A percentile compares a stretch with the other conserved stretches of the same genome.
Conservation (phyloP, 805 yeast genomes). For the Candida tibetensis region DNA sequence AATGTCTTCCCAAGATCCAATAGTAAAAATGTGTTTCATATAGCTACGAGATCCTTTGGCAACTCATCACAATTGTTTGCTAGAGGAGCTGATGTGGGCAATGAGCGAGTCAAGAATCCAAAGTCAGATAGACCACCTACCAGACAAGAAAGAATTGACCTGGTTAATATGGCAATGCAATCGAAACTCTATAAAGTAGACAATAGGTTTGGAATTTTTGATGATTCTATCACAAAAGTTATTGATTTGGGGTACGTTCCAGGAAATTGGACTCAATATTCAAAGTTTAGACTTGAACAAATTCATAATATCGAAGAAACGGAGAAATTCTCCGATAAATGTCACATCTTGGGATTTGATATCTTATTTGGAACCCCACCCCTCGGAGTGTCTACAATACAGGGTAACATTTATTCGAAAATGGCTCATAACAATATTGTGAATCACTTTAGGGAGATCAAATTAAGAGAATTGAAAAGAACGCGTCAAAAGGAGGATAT, state of each 20-base stretch:
- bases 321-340: conserved; percentile 25
- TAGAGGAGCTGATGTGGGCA: conserved; percentile 6
- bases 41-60: neutral
- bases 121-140: conserved; percentile 12
- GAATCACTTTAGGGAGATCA: conserved; percentile 28
- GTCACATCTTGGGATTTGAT: conserved; percentile 45
- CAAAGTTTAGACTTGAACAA: conserved; percentile 25
- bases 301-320: conserved; percentile 27
- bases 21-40: no score
- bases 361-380: conserved; percentile 79
- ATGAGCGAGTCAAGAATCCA: conserved; percentile 8
- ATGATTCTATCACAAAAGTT: conserved; percentile 25
- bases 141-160: conserved; percentile 25
- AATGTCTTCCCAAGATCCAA: no score
- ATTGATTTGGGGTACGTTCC: conserved; percentile 42
- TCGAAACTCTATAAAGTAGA: conserved; percentile 29
- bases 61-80: neutral
- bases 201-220: conserved; percentile 25
- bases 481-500: neutral
- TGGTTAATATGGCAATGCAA: conserved; percentile 21
- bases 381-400: conserved; percentile 71
- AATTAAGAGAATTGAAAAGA: conserved; percentile 13
- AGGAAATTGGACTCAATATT: conserved; percentile 39
- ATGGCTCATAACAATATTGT: conserved; percentile 24
- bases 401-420: conserved; percentile 79